phyloP scores from a whole-genome alignment of 805 yeast genomes.

The Yamadazyma phyllophila region DNA sequence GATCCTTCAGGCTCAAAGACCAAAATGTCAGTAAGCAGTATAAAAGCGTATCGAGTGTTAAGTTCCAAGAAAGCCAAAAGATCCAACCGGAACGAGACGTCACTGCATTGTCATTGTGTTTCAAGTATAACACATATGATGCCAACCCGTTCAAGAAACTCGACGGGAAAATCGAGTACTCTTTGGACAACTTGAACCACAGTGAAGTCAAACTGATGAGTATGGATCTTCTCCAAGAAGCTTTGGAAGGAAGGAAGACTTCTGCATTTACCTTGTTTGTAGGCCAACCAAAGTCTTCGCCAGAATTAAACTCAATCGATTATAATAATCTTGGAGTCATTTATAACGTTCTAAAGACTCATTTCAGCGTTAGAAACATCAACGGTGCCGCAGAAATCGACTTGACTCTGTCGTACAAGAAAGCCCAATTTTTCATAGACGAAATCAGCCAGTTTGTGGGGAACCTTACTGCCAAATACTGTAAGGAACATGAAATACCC shows the following conservation, averaged over 20 bases:
- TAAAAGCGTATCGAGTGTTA: not conserved
- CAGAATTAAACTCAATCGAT: slow-evolving; percentile 23
- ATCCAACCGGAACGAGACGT: not conserved
- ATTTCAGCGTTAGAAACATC: slow-evolving; percentile 30
- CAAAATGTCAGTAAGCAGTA: slow-evolving; percentile 17
- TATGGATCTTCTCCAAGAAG: slow-evolving; percentile 24
- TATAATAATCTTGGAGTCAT: slow-evolving; percentile 31
- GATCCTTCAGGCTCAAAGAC: slow-evolving; percentile 17
- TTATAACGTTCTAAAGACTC: slow-evolving; percentile 28
- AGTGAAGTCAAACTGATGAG: slow-evolving; percentile 23
- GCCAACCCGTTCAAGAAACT: slow-evolving; percentile 29
- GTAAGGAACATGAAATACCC: slow-evolving; percentile 18
- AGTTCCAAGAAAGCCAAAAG: not conserved
- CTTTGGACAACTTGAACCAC: slow-evolving; percentile 27
- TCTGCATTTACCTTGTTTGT: slow-evolving; percentile 23
- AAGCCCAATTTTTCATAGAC: slow-evolving; percentile 21
- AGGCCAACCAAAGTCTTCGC: not conserved
- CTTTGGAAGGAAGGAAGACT: slow-evolving; percentile 24
- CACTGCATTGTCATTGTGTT: slow-evolving; percentile 36
- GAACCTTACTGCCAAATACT: slow-evolving; percentile 22
- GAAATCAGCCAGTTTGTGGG: slow-evolving; percentile 29
- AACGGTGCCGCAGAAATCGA: slow-evolving; percentile 24
- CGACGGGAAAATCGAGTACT: slow-evolving; percentile 20
- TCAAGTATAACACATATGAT: slow-evolving; percentile 33
- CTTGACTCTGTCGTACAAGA: slow-evolving; percentile 3